Evolutionary conservation across 2,329 filamentous ascomycete species (phyloP), one percentile per base, ranked within the genome.

Genomic region (Paraphoma sp.): DNA sequence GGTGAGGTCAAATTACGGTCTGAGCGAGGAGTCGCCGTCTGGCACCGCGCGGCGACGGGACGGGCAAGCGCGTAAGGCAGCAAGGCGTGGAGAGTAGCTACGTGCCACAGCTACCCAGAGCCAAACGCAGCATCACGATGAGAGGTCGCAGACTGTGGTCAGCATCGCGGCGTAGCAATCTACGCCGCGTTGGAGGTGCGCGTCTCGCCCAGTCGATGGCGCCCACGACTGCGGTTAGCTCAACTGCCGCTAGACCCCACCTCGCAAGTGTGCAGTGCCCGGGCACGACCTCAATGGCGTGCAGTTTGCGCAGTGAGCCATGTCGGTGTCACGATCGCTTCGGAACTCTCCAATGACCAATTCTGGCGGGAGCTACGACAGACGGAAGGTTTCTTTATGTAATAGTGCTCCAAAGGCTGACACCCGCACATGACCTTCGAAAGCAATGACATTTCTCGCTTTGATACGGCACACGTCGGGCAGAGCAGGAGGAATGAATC

Each of bases 391-490:
- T 44, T 56, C 57, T 56, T 64, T 65, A 68, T 63, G 69, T 67
- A 69, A 67, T 66, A 68, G 64, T 57, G 53, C 51, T 51, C 53
- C 48, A 45, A 44, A 59, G 53, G 51, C 47, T 52, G 43, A 52
- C 40, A 16, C 30, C 45, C 57, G 60, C 69, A 63, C 69, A 69
- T 73, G 69, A 71, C 68, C 58, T 51, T 51, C 47, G 56, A 52
- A 50, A 59, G 60, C 59, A 57, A 50, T 60, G 52, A 57, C 57
- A 61, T 47, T n/a, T 17, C 56, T 67, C 71, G 71, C 69, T 73
- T 74, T 71, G 36, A 62, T 29, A 64, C 71, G 71, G 71, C 68
- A 68, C 58, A 57, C 60, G 47, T 67, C 71, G 69, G 70, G 67
- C 65, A 56, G 57, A 54, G 47, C 58, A 62, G 59, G 63, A 57